These are phyloP conservation scores for Botrytis deweyae DNA, from an alignment of 2,329 filamentous ascomycete species.

Conservation along the genomic window DNA sequence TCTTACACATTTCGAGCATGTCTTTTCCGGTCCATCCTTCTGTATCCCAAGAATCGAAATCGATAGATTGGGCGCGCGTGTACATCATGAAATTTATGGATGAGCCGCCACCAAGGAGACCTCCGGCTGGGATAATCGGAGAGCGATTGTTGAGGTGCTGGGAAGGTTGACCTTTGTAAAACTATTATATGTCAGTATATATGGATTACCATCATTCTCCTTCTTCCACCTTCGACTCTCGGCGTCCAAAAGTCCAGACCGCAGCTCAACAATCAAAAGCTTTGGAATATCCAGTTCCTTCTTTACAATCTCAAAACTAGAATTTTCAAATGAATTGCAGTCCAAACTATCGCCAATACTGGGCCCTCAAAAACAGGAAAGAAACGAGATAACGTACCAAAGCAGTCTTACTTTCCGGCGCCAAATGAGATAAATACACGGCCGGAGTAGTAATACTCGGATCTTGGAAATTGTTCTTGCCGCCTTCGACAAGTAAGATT, in stretches of 20 bases:
- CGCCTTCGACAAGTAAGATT: slow-evolving; percentile 54
- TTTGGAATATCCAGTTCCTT: not conserved
- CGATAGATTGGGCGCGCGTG: slow-evolving; percentile 46
- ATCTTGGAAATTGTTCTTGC: slow-evolving; percentile 52
- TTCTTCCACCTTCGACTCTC: not conserved
- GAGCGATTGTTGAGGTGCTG: slow-evolving; percentile 48
- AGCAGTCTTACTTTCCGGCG: slow-evolving; percentile 49
- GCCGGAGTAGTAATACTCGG: slow-evolving; percentile 52
- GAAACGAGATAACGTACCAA: slow-evolving; percentile 29
- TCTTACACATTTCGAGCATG: slow-evolving; percentile 53
- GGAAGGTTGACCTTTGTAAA: slow-evolving; percentile 51
- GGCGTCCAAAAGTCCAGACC: not conserved
- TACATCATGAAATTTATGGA: slow-evolving; percentile 61
- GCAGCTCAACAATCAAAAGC: not conserved
- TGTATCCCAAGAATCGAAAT: slow-evolving; percentile 54
- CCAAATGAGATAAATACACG: slow-evolving; percentile 49
- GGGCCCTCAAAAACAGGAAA: not conserved
- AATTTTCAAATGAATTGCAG: not conserved
- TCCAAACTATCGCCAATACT: not conserved
- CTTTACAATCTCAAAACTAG: not conserved
- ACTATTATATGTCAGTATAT: slow-evolving; percentile 38
- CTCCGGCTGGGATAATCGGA: slow-evolving; percentile 43
- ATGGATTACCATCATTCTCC: not conserved
- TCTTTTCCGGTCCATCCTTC: slow-evolving; percentile 53
- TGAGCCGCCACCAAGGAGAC: slow-evolving; percentile 61